phyloP scores from a whole-genome alignment of 257 asterid species.

The Rubia yunnanensis region DNA sequence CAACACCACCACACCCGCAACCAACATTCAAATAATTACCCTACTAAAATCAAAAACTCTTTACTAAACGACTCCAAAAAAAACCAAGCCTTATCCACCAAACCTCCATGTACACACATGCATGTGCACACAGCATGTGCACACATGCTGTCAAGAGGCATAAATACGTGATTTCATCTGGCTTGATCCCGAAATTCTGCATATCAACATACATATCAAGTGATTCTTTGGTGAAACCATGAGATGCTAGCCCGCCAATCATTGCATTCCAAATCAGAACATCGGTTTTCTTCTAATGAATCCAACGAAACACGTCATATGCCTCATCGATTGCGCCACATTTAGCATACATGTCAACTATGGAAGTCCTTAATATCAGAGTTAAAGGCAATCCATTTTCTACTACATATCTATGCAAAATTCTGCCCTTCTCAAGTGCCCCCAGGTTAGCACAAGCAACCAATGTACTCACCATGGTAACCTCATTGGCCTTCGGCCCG shows the following conservation, averaged over 20 bases:
- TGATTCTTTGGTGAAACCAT: slow-evolving; percentile 42
- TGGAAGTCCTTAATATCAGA: slow-evolving; percentile 45
- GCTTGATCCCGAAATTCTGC: slow-evolving; percentile 22
- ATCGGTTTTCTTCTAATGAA: slow-evolving; percentile 28
- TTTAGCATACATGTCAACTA: slow-evolving; percentile 75
- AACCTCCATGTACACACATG: slow-evolving; percentile 79
- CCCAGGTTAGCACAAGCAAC: slow-evolving; percentile 78
- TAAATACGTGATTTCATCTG: slow-evolving; percentile 71
- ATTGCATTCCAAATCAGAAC: slow-evolving; percentile 62
- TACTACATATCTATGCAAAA: slow-evolving; percentile 37
- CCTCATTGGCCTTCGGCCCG: slow-evolving; percentile 48
- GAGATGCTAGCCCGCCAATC: slow-evolving; percentile 82
- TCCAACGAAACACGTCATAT: slow-evolving; percentile 40
- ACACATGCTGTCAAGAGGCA: slow-evolving; percentile 60
- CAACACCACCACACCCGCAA: too few species aligned
- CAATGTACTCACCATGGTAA: slow-evolving; percentile 65
- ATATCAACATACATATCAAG: slow-evolving; percentile 32
- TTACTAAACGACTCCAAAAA: slow-evolving; percentile 33
- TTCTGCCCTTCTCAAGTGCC: slow-evolving; percentile 59
- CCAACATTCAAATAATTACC: too few species aligned
- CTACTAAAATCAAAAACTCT: too few species aligned
- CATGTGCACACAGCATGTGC: too few species aligned
- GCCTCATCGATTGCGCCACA: slow-evolving; percentile 69
- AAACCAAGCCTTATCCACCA: slow-evolving; percentile 51
- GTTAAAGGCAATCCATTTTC: slow-evolving; percentile 43